phyloP scores from a whole-genome alignment of 139 green algal species.

The Axilococcus clingmanii region DNA sequence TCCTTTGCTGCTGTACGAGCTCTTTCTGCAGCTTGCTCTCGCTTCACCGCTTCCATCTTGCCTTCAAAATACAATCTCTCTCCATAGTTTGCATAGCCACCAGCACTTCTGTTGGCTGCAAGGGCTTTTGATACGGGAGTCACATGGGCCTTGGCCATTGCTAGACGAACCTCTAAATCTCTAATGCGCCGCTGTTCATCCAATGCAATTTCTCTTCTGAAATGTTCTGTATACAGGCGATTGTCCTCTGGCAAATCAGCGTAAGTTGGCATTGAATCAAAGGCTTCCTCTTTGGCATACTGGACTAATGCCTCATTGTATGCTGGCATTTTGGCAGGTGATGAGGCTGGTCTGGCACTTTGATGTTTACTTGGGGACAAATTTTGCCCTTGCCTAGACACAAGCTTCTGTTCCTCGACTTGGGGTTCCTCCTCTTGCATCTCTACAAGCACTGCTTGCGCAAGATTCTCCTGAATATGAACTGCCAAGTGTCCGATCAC shows the following conservation, averaged over 20 bases:
- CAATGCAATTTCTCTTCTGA: constrained; percentile 26
- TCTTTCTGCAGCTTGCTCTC: constrained; percentile 23
- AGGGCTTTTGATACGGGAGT: constrained; percentile 56
- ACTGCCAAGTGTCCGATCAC: constrained; percentile 48
- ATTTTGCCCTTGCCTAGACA: not conserved
- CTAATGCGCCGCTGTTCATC: constrained; percentile 34
- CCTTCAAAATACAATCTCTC: constrained; percentile 78
- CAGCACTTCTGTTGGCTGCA: constrained; percentile 41
- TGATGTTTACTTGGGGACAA: not conserved
- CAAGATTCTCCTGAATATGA: constrained; percentile 64
- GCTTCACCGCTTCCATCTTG: constrained; percentile 31
- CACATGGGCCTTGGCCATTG: constrained; percentile 33
- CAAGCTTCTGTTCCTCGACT: not conserved
- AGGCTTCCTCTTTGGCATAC: constrained; percentile 1
- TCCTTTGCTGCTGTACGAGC: constrained; percentile 38
- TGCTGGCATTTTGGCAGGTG: not conserved
- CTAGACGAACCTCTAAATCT: constrained; percentile 27
- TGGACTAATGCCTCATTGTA: not conserved
- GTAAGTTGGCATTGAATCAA: not conserved
- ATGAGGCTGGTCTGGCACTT: constrained; percentile 4
- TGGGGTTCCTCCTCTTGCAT: not conserved
- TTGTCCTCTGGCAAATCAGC: constrained; percentile 9
- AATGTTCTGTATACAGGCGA: constrained; percentile 46
- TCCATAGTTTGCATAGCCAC: constrained; percentile 61
- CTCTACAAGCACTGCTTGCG: not conserved